A percentile compares a stretch with the other conserved stretches of the same genome.
These are phyloP conservation scores for Podaxis pistillaris DNA, from an alignment of 768 basidiomycete genomes.

Conservation along the genomic window DNA sequence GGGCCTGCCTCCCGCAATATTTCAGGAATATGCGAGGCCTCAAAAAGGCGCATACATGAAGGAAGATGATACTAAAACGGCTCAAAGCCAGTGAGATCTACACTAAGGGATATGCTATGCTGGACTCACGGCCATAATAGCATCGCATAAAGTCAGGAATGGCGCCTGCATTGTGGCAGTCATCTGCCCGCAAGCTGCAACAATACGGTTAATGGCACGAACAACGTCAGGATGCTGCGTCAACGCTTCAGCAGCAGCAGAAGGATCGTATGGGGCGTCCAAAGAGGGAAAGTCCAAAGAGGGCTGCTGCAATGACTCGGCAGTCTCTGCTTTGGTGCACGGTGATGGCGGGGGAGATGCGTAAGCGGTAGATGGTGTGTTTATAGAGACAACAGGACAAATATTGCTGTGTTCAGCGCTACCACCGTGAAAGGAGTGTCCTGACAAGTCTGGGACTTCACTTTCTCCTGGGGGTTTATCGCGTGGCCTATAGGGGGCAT, in stretches of 20 bases:
- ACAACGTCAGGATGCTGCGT: conserved; percentile 59
- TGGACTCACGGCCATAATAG: conserved; percentile 59
- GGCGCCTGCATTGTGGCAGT: conserved; percentile 63
- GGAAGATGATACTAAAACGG: conserved; percentile 67
- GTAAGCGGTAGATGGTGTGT: conserved; percentile 24
- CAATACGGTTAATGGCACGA: conserved; percentile 59
- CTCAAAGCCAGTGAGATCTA: conserved; percentile 6
- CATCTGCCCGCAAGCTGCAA: conserved; percentile 70
- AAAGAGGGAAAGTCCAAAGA: conserved; percentile 57
- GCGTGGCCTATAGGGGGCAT: conserved; percentile 29
- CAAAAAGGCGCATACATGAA: conserved; percentile 69
- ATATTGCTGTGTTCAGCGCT: neutral
- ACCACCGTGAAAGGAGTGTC: neutral
- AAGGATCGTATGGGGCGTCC: conserved; percentile 43
- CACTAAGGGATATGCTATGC: conserved; percentile 1
- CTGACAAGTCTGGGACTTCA: conserved; percentile 10
- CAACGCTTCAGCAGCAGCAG: conserved; percentile 50
- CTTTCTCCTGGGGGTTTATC: conserved; percentile 16
- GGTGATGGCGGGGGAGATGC: conserved; percentile 34
- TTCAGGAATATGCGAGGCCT: conserved; percentile 69
- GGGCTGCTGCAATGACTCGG: neutral
- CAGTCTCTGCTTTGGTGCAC: conserved; percentile 21
- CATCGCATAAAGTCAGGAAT: conserved; percentile 73
- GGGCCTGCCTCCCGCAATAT: conserved; percentile 66
- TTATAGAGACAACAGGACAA: conserved; percentile 8